These are phyloP conservation scores for Aspergillus floridensis DNA, from an alignment of 2,329 filamentous ascomycete genomes.

Conservation along the genomic window DNA sequence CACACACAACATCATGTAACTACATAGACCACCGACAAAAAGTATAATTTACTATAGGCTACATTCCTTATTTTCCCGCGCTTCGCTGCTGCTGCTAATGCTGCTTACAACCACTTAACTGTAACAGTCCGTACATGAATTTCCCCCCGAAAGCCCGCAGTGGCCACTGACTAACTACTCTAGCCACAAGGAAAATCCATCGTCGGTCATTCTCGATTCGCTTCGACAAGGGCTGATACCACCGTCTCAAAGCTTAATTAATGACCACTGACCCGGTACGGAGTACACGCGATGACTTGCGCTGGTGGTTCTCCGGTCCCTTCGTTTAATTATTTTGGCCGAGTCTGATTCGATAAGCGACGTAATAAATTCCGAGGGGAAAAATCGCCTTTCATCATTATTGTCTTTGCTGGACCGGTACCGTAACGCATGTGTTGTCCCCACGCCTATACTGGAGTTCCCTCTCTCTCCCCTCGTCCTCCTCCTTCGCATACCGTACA, in stretches of 20 bases:
- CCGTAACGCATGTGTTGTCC: no score
- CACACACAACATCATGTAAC: no score
- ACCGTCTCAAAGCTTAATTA: constrained; percentile 28
- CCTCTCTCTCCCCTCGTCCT: background rate
- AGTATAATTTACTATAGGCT: no score
- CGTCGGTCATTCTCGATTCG: constrained; percentile 11
- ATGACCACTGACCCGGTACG: constrained; percentile 18
- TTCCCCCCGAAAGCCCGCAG: constrained; percentile 16
- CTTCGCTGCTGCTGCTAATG: background rate
- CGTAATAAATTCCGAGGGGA: background rate
- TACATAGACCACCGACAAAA: no score
- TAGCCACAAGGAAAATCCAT: background rate
- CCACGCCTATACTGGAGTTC: no score
- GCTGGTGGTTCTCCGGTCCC: background rate
- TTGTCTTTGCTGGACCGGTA: background rate
- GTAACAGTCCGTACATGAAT: background rate
- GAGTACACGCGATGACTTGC: constrained; percentile 12
- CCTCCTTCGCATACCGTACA: background rate
- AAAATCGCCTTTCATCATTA: no score
- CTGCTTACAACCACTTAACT: background rate
- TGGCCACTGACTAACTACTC: constrained; percentile 5
- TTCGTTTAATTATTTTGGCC: background rate
- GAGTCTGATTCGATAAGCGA: background rate
- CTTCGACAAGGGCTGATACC: constrained; percentile 22
- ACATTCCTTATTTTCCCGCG: no score